Percentiles rank a stretch among this genome's conserved stretches.
phyloP scores from a whole-genome alignment of 148 eudicot genomes.

The Silene uniflora region DNA sequence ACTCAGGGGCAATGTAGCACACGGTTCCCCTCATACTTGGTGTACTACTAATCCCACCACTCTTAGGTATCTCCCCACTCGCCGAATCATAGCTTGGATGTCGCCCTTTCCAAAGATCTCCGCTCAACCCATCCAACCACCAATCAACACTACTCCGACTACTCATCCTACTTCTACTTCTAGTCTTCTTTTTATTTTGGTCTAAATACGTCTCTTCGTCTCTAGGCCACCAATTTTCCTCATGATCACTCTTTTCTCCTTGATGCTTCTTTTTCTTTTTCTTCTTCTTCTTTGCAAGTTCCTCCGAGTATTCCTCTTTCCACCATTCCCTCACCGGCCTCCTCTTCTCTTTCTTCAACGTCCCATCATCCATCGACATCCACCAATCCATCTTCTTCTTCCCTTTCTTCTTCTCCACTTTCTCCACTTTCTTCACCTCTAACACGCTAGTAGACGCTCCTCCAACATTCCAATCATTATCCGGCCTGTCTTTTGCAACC shows the following conservation, averaged over 20 bases:
- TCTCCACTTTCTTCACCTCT: constrained; percentile 22
- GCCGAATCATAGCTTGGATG: constrained; percentile 52
- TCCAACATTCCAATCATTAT: constrained; percentile 41
- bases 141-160: constrained; percentile 66
- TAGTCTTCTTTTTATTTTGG: constrained; percentile 41
- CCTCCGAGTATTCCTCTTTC: constrained; percentile 88
- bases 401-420: constrained; percentile 41
- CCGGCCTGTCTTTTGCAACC: constrained; percentile 59
- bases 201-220: constrained; percentile 48
- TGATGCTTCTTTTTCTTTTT: constrained; percentile 39
- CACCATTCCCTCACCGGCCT: constrained; percentile 92
- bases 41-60: constrained; percentile 83
- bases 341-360: constrained; percentile 57
- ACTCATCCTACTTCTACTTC: constrained; percentile 41
- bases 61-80: constrained; percentile 70
- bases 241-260: constrained; percentile 31
- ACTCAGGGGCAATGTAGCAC: constrained; percentile 90
- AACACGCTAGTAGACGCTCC: constrained; percentile 47
- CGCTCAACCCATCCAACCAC: constrained; percentile 89
- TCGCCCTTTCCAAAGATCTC: constrained; percentile 63
- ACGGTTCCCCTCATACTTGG: constrained; percentile 97
- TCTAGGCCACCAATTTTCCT: constrained; percentile 65
- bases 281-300: constrained; percentile 66
- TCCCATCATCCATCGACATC: constrained; percentile 60
- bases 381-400: constrained; percentile 75